Base-by-base conservation (phyloP, 2,329 filamentous ascomycete species). In the Sporothrix mexicana region DNA sequence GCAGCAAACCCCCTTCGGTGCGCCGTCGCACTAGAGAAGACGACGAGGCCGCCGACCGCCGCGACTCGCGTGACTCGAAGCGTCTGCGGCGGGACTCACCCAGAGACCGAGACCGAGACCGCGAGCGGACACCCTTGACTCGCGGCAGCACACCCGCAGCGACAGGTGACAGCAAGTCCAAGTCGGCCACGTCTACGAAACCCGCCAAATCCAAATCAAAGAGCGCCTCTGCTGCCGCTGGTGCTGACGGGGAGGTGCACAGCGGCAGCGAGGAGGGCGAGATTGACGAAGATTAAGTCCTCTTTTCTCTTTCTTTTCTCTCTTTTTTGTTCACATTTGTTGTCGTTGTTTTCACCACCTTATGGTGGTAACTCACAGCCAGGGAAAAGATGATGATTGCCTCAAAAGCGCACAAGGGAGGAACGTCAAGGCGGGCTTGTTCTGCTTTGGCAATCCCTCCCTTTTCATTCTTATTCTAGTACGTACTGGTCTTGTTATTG, bases 181-280 rank as follows among this genome's bases (percentile, higher is more conserved):
- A 62, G 30, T n/a, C 15, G 25, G 41, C 57, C 9, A 20, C 51
- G 2, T 2, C 30, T 15, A 17, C 57, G 17, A 41, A 41, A 9
- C 3, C 57, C 25, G n/a, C 57, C n/a, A 64, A 79, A 76, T 72
- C 79, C 2, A 80, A 77, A 70, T 83, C 88, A 74, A 90, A 92
- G 76, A 85, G 88, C 69, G 84, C 86, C 66, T 53, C 55, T 36
- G 64, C 45, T 12, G 30, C 57, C 8, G n/a, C 41, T n/a, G 43
- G 57, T 85, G 71, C 83, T 76, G 64, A 78, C 77, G 74, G 78
- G 1, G 80, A 88, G 74, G 88, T 94, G 72, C 91, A 93, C 78
- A 95, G 93, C 73, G 96, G 96, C 70, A 98, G 95, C 79, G 96
- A 99, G 83, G 96, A 99, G 82, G 96, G 96, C 70, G 96, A 99